Percentiles rank a stretch among this genome's conserved stretches.
Conservation (phyloP, 2,329 filamentous ascomycete genomes). For the Phyllosticta capitalensis region DNA sequence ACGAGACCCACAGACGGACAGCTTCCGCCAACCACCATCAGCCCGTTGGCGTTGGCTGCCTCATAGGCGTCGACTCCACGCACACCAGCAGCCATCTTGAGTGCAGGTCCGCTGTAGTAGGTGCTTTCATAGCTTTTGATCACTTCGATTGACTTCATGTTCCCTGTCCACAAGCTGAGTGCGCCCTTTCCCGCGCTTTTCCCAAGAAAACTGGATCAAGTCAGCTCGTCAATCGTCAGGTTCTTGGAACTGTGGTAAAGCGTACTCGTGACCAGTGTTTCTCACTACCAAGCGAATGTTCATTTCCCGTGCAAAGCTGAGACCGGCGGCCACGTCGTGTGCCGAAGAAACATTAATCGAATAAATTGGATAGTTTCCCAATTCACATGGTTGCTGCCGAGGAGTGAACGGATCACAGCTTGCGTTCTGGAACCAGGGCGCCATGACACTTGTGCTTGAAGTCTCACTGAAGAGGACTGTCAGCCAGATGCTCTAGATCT, state of each 20-base stretch:
- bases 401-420: slow-evolving; percentile 7
- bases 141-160: slow-evolving; percentile 22
- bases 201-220: slow-evolving; percentile 18
- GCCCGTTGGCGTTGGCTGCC: slow-evolving; percentile 16
- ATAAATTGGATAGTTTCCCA: not conserved
- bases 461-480: not conserved
- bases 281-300: slow-evolving; percentile 27
- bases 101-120: slow-evolving; percentile 21
- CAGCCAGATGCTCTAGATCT: not conserved
- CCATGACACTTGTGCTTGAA: not conserved
- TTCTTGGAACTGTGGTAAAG: not conserved
- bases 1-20: slow-evolving; percentile 25
- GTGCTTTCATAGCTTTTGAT: slow-evolving; percentile 22
- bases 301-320: slow-evolving; percentile 22
- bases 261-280: slow-evolving; percentile 30
- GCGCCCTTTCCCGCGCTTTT: slow-evolving; percentile 24
- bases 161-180: slow-evolving; percentile 27
- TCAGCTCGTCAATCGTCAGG: slow-evolving; percentile 19
- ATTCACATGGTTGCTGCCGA: not conserved
- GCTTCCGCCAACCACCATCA: slow-evolving; percentile 20
- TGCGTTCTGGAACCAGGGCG: not conserved
- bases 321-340: slow-evolving; percentile 14
- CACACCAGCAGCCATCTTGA: slow-evolving; percentile 21
- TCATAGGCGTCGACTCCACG: slow-evolving; percentile 23
- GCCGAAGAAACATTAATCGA: not conserved